Evolutionary conservation across 192 early-diverging fungal genomes (phyloP).

Genomic region (Paraglomus brasilianum): DNA sequence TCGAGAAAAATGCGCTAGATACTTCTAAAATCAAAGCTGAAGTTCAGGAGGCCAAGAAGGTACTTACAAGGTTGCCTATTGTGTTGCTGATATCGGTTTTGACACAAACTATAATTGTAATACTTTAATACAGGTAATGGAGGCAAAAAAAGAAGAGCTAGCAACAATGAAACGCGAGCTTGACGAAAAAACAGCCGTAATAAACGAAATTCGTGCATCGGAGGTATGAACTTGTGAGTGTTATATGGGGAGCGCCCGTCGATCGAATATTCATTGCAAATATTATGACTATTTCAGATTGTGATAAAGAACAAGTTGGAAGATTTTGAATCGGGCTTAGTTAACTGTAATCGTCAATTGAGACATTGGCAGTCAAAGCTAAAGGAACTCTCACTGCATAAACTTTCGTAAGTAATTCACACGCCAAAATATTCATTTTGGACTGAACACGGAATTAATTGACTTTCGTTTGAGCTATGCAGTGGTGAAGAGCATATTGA

Average conservation of each 20-base stretch:
- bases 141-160: conserved; percentile 68
- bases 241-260: too few species aligned
- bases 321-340: conserved; percentile 56
- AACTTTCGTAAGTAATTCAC: conserved; percentile 34
- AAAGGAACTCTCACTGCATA: conserved; percentile 54
- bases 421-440: conserved; percentile 21
- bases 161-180: conserved; percentile 64
- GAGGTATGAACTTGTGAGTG: conserved; percentile 45
- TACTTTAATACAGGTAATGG: conserved; percentile 46
- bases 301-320: conserved; percentile 67
- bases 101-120: background rate
- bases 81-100: background rate
- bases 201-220: conserved; percentile 64
- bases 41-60: conserved; percentile 47
- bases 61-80: conserved; percentile 22
- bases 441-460: conserved; percentile 12
- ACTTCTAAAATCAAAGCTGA: conserved; percentile 45
- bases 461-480: conserved; percentile 28
- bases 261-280: background rate
- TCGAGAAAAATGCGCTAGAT: conserved; percentile 53
- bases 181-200: conserved; percentile 61
- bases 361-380: conserved; percentile 54
- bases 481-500: conserved; percentile 44
- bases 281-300: conserved; percentile 33
- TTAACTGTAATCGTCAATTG: conserved; percentile 57